Percentiles rank a stretch among this genome's conserved stretches.
Conservation (phyloP, 345 rosid genomes). For the Schrenkiella parvula region DNA sequence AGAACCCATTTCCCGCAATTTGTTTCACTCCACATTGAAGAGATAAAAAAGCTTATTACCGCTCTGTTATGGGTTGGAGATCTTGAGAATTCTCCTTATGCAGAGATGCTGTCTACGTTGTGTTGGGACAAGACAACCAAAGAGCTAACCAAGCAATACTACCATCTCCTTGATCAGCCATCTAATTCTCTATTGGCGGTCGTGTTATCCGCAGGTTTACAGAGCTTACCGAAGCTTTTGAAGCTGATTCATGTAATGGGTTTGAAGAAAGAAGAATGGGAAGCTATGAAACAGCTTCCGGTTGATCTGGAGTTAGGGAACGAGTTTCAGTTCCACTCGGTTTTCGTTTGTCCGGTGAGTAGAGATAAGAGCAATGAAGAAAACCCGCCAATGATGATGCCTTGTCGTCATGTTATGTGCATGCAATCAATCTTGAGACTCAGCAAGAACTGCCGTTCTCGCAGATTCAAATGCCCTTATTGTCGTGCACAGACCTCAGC, state of each 20-base stretch:
- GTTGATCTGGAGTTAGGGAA: slow-evolving; percentile 55
- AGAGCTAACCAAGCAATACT: slow-evolving; percentile 52
- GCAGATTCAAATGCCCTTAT: slow-evolving; percentile 57
- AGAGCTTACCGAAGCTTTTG: slow-evolving; percentile 53
- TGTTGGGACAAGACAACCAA: slow-evolving; percentile 40
- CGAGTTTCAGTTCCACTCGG: slow-evolving; percentile 63
- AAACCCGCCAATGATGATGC: slow-evolving; percentile 71
- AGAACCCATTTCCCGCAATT: slow-evolving; percentile 49
- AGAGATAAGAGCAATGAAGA: slow-evolving; percentile 62
- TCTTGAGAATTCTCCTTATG: slow-evolving; percentile 49
- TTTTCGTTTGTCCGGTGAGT: slow-evolving; percentile 67
- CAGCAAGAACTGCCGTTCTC: slow-evolving; percentile 39
- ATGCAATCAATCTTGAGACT: slow-evolving; percentile 53
- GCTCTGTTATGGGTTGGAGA: slow-evolving; percentile 47
- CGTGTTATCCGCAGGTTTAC: slow-evolving; percentile 53
- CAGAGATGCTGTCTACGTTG: slow-evolving; percentile 40
- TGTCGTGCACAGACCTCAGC: slow-evolving; percentile 51
- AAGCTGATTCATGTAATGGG: slow-evolving; percentile 61
- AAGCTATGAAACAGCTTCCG: slow-evolving; percentile 56
- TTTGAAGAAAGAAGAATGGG: slow-evolving; percentile 61
- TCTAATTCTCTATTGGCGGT: slow-evolving; percentile 47
- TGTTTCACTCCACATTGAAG: slow-evolving; percentile 31
- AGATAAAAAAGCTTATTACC: slow-evolving; percentile 46
- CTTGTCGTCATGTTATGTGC: slow-evolving; percentile 68
- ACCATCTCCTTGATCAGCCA: slow-evolving; percentile 51